These are phyloP conservation scores for Encephalitozoon romaleae DNA, from an alignment of 371 early-diverging fungal genomes.

Conservation along the genomic window DNA sequence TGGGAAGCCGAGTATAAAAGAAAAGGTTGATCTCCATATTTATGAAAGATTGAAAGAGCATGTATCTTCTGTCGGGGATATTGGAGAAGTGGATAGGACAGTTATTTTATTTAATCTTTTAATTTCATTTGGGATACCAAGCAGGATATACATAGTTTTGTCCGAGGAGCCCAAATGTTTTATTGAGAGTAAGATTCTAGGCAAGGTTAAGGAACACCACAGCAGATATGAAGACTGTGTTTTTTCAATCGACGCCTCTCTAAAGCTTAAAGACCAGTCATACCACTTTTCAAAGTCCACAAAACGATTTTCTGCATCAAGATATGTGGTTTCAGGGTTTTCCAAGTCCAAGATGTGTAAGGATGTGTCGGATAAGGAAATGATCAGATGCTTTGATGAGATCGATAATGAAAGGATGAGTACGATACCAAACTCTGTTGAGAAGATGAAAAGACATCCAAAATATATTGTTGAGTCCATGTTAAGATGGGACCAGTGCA, in stretches of 20 bases:
- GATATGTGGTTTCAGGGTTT: constrained; percentile 1
- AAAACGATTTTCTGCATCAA: neutral
- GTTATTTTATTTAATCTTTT: constrained; percentile 10
- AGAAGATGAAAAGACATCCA: constrained; percentile 47
- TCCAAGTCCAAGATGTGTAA: neutral
- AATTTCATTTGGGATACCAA: constrained; percentile 5
- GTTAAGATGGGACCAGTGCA: constrained; percentile 10
- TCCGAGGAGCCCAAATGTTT: constrained; percentile 8
- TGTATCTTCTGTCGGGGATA: neutral
- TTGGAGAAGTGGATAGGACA: neutral
- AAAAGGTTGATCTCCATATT: constrained; percentile 14
- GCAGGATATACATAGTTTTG: constrained; percentile 41
- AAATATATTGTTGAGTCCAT: constrained; percentile 29
- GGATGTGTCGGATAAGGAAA: neutral
- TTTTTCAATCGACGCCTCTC: constrained; percentile 26
- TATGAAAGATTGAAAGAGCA: neutral
- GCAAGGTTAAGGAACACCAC: constrained; percentile 5
- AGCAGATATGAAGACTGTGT: constrained; percentile 9
- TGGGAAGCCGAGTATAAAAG: neutral
- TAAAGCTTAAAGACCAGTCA: constrained; percentile 23
- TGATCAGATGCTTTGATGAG: neutral
- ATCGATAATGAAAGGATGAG: constrained; percentile 30
- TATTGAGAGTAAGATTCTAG: constrained; percentile 27
- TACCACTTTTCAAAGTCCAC: constrained; percentile 14
- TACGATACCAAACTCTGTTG: constrained; percentile 23